Evolutionary conservation across 2,329 filamentous ascomycete genomes (phyloP), one percentile per base, ranked within the genome.

Genomic region (Furcasterigmium furcatum): DNA sequence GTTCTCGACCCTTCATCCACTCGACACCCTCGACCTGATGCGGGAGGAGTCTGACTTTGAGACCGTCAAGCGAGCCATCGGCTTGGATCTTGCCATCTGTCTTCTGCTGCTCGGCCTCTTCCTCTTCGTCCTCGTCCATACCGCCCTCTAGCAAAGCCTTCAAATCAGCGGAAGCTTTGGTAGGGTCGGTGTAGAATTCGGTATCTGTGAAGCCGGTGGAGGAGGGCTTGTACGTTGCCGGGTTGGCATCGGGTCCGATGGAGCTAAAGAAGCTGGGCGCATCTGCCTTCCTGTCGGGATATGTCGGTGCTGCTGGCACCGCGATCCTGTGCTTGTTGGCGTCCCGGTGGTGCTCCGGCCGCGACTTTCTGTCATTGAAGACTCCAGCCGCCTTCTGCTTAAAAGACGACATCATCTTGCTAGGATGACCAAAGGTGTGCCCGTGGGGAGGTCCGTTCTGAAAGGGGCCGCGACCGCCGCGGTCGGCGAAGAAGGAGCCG

Each of bases 1-100:
- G 84, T 67, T 99, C 94, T 58, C 95, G 90, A 48, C 91, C 88
- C 46, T 80, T 85, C 90, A 99, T 96, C 92, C 94, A 99, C 46
- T 85, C 82, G 1, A 97, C 86, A 56, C 94, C 94, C 46, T 96
- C 89, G 13, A 96, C 83, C 66, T 99, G 94, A 67, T 99, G 94
- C 5, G 91, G 92, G 1, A 99, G 76, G 3, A 99, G 76, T 58
- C 87, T 91, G 49, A 97, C 89, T 46, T 85, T 87, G 49, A 99
- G 77, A 1, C 92, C 94, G 44, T 91, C 85, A 0, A 96, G 50
- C 0, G 64, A 68, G 2, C 77, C 76, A 38, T 79, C 77, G 7
- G 32, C 24, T 19, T 24, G 14, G 16, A 36, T 34, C 13, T 77
- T 72, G 44, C 43, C 63, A 53, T 57, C 57, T 40, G 59, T 47